These are phyloP conservation scores for Lentinula raphanica DNA, from an alignment of 768 basidiomycete species.

Conservation along the genomic window DNA sequence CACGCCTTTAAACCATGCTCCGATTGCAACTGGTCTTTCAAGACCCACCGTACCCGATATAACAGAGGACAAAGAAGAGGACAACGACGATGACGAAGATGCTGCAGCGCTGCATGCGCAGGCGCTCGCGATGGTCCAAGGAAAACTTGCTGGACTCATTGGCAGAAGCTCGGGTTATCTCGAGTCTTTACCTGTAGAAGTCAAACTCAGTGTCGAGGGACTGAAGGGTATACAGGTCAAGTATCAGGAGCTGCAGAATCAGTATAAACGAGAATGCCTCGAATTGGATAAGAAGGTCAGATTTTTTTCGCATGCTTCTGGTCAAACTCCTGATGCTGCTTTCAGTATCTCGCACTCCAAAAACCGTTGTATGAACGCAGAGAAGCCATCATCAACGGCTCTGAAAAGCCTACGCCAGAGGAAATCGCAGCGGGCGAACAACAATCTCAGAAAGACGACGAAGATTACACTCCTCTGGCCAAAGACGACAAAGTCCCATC, in stretches of 20 bases:
- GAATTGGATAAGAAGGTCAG: constrained; percentile 98
- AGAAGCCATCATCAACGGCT: constrained; percentile 75
- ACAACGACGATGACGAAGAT: constrained; percentile 35
- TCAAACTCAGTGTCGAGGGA: constrained; percentile 83
- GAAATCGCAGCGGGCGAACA: constrained; percentile 81
- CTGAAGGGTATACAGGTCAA: constrained; percentile 92
- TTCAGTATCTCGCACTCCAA: constrained; percentile 69
- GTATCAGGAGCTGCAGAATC: constrained; percentile 85
- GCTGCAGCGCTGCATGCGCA: constrained; percentile 49
- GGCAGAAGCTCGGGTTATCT: constrained; percentile 95
- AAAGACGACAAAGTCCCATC: constrained; percentile 36
- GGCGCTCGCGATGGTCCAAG: constrained; percentile 84
- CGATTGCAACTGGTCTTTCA: constrained; percentile 73
- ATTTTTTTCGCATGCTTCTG: constrained; percentile 18
- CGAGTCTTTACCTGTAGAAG: constrained; percentile 75
- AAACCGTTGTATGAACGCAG: constrained; percentile 87
- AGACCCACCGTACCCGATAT: constrained; percentile 88
- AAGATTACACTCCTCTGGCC: constrained; percentile 58
- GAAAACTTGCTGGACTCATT: constrained; percentile 76
- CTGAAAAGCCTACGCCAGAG: constrained; percentile 63
- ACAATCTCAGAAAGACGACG: constrained; percentile 70
- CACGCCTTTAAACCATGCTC: constrained; percentile 80
- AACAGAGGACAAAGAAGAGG: constrained; percentile 71
- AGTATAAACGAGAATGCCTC: constrained; percentile 93
- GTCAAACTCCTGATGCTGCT: constrained; percentile 7